Evolutionary conservation across 2,329 filamentous ascomycete genomes (phyloP).

Genomic region (Podosphaera fusca): DNA sequence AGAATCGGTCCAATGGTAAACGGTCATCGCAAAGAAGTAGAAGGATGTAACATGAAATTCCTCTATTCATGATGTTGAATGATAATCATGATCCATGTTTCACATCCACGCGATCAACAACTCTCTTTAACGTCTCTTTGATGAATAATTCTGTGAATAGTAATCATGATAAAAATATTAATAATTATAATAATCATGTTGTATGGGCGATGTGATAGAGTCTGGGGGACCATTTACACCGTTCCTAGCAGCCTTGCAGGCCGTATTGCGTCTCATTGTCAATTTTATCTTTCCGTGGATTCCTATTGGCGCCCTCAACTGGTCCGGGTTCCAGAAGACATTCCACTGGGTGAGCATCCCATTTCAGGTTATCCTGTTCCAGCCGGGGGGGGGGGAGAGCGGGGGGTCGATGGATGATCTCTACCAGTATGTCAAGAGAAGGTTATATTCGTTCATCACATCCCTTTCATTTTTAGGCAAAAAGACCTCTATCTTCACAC

Average conservation of each 20-base stretch:
- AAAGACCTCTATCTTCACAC: background rate
- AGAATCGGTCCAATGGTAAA: too few species aligned
- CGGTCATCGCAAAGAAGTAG: too few species aligned
- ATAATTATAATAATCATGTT: too few species aligned
- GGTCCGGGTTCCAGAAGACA: constrained; percentile 1
- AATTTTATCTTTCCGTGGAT: constrained; percentile 7
- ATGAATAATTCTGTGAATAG: background rate
- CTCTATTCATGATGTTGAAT: too few species aligned
- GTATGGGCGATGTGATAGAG: constrained; percentile 1
- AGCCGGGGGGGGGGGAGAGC: background rate
- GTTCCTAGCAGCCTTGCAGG: constrained; percentile 9
- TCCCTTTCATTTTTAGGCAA: background rate
- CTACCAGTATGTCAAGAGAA: background rate
- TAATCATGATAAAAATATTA: too few species aligned
- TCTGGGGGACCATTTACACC: constrained; percentile 7
- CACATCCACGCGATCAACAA: background rate
- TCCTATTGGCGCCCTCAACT: constrained; percentile 12
- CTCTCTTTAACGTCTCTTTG: background rate
- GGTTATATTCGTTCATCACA: background rate
- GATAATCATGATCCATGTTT: background rate
- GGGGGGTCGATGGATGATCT: background rate
- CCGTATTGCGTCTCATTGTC: constrained; percentile 14
- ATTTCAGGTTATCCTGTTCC: background rate
- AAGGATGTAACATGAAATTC: too few species aligned
- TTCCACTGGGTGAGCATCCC: too few species aligned